These are phyloP conservation scores for Neurospora africana DNA, from an alignment of 495 filamentous ascomycete genomes.

Conservation along the genomic window DNA sequence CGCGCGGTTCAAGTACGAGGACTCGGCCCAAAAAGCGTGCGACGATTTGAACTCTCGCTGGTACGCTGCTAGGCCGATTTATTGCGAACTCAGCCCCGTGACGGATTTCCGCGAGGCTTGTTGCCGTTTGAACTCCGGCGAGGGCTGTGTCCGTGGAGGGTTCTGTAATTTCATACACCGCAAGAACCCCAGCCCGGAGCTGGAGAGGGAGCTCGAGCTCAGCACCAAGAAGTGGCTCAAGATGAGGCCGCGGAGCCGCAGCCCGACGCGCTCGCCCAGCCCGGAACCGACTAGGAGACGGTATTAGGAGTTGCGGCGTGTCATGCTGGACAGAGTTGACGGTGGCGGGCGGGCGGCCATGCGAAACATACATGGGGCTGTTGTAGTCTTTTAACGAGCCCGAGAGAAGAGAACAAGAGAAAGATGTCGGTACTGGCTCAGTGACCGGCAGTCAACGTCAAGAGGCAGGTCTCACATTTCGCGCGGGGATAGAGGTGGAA, in stretches of 20 bases:
- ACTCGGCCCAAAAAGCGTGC: constrained; percentile 84
- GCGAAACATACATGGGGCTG: background rate
- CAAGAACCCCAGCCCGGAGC: constrained; percentile 79
- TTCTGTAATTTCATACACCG: constrained; percentile 99
- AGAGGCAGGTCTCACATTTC: background rate
- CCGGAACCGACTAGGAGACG: constrained; percentile 66
- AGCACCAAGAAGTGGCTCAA: constrained; percentile 94
- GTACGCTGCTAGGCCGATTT: constrained; percentile 96
- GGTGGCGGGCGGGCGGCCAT: background rate
- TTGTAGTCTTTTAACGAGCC: background rate
- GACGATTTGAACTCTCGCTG: constrained; percentile 88
- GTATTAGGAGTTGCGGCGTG: constrained; percentile 31
- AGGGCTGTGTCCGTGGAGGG: constrained; percentile 90
- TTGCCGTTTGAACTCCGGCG: constrained; percentile 85
- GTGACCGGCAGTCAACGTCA: background rate
- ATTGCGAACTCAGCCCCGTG: constrained; percentile 92
- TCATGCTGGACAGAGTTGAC: background rate
- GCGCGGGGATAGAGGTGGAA: background rate
- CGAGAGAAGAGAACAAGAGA: background rate
- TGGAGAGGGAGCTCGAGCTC: constrained; percentile 80
- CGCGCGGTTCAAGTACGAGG: constrained; percentile 99
- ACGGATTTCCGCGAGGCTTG: constrained; percentile 98
- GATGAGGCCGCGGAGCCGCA: constrained; percentile 75
- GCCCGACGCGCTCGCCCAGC: constrained; percentile 61
- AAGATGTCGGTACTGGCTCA: background rate